These are phyloP conservation scores for Gnetum montanum DNA, from an alignment of 75 land plant species.

Conservation along the genomic window DNA sequence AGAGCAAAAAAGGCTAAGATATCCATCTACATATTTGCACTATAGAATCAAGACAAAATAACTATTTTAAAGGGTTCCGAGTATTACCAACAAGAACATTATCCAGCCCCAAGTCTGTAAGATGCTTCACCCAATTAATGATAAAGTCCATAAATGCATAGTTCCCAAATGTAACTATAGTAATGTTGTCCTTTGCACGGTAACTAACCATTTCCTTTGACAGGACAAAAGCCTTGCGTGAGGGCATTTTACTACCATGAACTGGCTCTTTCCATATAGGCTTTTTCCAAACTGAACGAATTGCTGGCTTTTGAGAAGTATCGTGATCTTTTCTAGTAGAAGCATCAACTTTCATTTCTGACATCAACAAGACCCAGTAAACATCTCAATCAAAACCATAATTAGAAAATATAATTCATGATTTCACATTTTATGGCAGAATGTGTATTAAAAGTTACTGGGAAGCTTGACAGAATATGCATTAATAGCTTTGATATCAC, in stretches of 20 bases:
- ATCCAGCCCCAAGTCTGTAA: constrained; percentile 59
- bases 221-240: constrained; percentile 40
- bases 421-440: neutral
- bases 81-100: constrained; percentile 86
- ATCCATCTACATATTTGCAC: too few relatives aligned
- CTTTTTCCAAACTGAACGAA: constrained; percentile 16
- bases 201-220: constrained; percentile 58
- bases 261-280: constrained; percentile 80
- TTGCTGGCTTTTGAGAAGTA: neutral
- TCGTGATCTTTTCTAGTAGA: neutral
- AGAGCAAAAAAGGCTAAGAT: too few relatives aligned
- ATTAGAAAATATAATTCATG: neutral
- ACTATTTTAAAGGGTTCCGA: neutral
- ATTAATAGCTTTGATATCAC: neutral
- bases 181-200: constrained; percentile 73
- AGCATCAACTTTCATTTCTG: neutral
- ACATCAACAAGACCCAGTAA: neutral
- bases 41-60: too few relatives aligned
- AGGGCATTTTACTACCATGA: constrained; percentile 52
- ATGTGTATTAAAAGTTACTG: neutral
- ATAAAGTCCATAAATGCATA: constrained; percentile 96
- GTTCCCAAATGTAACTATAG: constrained; percentile 91
- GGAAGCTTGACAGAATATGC: neutral
- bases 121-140: constrained; percentile 88
- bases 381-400: neutral